A percentile compares a stretch with the other conserved stretches of the same genome.
phyloP scores from a whole-genome alignment of 108 stramenopile species.

The Nannochloropsis gaditana region DNA sequence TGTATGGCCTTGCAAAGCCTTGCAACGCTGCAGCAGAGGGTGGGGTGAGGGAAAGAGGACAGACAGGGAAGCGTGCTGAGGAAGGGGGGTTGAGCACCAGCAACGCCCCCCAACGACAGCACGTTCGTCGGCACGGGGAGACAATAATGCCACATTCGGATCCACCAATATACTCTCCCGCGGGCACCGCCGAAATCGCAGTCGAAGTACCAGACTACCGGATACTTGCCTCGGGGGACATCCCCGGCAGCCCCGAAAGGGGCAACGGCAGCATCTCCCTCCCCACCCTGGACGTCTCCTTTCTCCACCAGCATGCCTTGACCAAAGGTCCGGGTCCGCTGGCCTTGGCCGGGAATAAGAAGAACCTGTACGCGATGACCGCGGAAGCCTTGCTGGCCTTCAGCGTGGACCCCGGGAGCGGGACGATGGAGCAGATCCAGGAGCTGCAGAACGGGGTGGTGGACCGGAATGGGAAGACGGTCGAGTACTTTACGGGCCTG shows the following conservation, averaged over 20 bases:
- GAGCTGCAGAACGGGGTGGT: neutral
- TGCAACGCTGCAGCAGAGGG: neutral
- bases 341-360: neutral
- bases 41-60: neutral
- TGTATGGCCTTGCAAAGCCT: neutral
- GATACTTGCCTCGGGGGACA: neutral
- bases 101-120: neutral
- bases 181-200: neutral
- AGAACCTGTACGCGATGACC: neutral
- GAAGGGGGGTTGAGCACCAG: neutral
- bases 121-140: slow-evolving; percentile 1
- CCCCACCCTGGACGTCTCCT: neutral
- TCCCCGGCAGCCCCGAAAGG: neutral
- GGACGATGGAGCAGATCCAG: neutral
- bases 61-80: neutral
- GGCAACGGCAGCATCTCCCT: neutral
- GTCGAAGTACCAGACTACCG: neutral
- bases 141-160: neutral
- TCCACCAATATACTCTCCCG: neutral
- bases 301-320: neutral
- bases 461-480: neutral
- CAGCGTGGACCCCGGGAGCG: neutral
- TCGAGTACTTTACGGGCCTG: neutral
- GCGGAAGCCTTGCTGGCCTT: neutral
- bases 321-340: neutral